Conservation (phyloP, 2,329 filamentous ascomycete species). For the Exophiala calicioides region DNA sequence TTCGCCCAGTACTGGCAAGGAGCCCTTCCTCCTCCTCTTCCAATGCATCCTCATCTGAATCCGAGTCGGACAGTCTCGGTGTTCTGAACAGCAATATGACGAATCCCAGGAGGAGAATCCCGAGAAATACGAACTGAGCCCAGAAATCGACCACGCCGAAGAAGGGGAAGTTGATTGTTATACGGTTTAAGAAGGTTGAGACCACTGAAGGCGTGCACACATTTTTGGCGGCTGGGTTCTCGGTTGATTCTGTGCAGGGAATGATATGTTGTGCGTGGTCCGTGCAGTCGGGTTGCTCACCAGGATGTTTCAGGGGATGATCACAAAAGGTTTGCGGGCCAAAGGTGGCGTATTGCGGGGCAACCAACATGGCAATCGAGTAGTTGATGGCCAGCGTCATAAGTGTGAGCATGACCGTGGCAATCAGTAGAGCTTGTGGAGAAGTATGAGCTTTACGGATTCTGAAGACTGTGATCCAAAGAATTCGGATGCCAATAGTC, state of each 20-base stretch:
- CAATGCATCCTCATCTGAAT: constrained; percentile 77
- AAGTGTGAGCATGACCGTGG: constrained; percentile 85
- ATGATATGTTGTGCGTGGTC: constrained; percentile 70
- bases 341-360: constrained; percentile 91
- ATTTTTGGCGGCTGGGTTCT: constrained; percentile 68
- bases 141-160: constrained; percentile 93
- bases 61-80: constrained; percentile 72
- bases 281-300: constrained; percentile 73
- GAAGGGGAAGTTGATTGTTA: constrained; percentile 92
- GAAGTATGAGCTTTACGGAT: constrained; percentile 86
- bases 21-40: constrained; percentile 94
- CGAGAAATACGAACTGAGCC: constrained; percentile 91
- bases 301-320: constrained; percentile 62
- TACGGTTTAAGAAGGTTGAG: constrained; percentile 88
- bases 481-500: constrained; percentile 86
- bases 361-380: constrained; percentile 86
- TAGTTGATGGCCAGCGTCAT: constrained; percentile 93
- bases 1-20: constrained; percentile 75
- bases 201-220: constrained; percentile 91
- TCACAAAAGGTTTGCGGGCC: constrained; percentile 94
- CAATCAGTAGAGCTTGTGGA: constrained; percentile 86
- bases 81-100: constrained; percentile 76
- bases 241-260: constrained; percentile 75
- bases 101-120: constrained; percentile 79
- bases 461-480: constrained; percentile 92